These are phyloP conservation scores for Trichoderma harzianum DNA, from an alignment of 2,329 filamentous ascomycete genomes.

Conservation along the genomic window DNA sequence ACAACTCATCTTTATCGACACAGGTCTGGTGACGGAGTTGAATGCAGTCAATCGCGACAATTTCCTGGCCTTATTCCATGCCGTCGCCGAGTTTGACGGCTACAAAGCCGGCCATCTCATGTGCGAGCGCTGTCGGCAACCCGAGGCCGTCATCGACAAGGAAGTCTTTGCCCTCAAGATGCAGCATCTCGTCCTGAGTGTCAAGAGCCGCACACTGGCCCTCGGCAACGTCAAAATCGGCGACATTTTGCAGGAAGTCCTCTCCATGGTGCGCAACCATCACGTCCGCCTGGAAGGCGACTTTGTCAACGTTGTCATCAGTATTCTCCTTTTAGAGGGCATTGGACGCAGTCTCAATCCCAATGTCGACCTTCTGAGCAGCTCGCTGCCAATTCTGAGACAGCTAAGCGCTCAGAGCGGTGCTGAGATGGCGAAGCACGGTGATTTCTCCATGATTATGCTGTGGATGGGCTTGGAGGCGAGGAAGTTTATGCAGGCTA, in stretches of 20 bases:
- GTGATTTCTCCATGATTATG: constrained; percentile 80
- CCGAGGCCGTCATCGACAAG: constrained; percentile 80
- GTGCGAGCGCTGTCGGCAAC: constrained; percentile 92
- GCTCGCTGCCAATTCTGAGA: constrained; percentile 84
- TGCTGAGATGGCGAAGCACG: constrained; percentile 64
- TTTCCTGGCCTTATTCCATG: constrained; percentile 93
- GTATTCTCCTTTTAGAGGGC: constrained; percentile 87
- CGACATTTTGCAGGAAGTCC: constrained; percentile 85
- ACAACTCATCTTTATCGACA: constrained; percentile 96
- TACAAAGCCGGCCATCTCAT: constrained; percentile 93
- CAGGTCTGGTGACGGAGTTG: constrained; percentile 89
- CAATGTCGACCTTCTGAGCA: constrained; percentile 78
- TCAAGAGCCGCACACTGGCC: constrained; percentile 87
- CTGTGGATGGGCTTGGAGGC: constrained; percentile 92
- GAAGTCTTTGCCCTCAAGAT: constrained; percentile 94
- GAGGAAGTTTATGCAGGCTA: constrained; percentile 83
- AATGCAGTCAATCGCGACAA: constrained; percentile 83
- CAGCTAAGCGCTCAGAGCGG: constrained; percentile 79
- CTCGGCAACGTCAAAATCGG: constrained; percentile 94
- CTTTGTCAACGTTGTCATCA: constrained; percentile 97
- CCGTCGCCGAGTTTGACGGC: constrained; percentile 93
- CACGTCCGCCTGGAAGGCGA: constrained; percentile 95
- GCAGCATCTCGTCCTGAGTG: constrained; percentile 89
- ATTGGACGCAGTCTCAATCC: constrained; percentile 88
- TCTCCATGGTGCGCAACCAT: constrained; percentile 86